Evolutionary conservation across 2,329 filamentous ascomycete genomes (phyloP), one percentile per base, ranked within the genome.

Genomic region (Colletotrichum scovillei): DNA sequence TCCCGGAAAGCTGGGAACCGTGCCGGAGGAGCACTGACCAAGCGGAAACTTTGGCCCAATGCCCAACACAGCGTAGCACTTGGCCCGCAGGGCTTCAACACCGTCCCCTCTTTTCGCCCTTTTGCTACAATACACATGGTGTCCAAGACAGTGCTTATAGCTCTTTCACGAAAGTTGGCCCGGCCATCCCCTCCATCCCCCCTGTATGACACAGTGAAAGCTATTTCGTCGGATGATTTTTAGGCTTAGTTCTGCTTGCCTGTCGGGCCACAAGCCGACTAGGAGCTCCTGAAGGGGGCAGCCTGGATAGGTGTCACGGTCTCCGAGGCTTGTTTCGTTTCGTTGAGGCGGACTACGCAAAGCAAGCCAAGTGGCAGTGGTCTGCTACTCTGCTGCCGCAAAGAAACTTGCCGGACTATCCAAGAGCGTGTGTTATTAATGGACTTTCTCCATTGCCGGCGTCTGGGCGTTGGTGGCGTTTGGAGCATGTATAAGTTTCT

Each of bases 311-410:
- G 70, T 73, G 70, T 73, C 70, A 73, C 70, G 70, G 70, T 52
- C 56, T 73, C 55, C 70, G 70, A 73, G 70, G 70, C 70, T 73
- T 73, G 67, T 73, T 73, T 73, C 70, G 70, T 73, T 73, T 73
- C 70, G 70, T 73, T 73, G 70, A 73, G 66, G 70, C 60, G 67
- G 67, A 60, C 70, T 49, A 73, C 70, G 67, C 70, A 73, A 73
- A 73, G 70, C 70, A 55, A 65, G 67, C 60, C 70, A 35, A 70
- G 56, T 69, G 22, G 42, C 60, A 70, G 60, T 65, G 60, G 69
- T n/a, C 42, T 59, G 69, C 30, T 72, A 52, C 65, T 69, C 26
- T 72, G 65, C 69, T 64, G 32, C 65, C 32, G 59, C 58, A 69
- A 55, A 49, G 70, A 64, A 72, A 59, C 70, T 72, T 69, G 59